Evolutionary conservation across 2,329 filamentous ascomycete genomes (phyloP).

Genomic region (Dactylellina cionopaga): DNA sequence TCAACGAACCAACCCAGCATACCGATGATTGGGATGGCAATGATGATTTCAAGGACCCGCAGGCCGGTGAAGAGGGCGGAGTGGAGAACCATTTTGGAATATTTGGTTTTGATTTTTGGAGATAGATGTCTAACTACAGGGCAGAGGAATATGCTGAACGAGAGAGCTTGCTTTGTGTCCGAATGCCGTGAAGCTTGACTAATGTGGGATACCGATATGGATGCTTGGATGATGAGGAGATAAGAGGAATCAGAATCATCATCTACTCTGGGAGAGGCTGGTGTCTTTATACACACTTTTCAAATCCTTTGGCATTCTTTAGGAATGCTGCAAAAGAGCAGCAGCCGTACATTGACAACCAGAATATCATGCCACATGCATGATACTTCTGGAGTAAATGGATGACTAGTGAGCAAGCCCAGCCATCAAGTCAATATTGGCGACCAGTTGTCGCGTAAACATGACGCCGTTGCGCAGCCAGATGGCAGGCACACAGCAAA

Average conservation of each 20-base stretch:
- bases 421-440: slow-evolving; percentile 11
- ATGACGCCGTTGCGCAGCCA: slow-evolving; percentile 42
- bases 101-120: not conserved
- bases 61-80: slow-evolving; percentile 48
- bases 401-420: no score
- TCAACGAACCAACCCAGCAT: slow-evolving; percentile 75
- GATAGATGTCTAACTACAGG: not conserved
- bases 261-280: slow-evolving; percentile 5
- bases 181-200: not conserved
- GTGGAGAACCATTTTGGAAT: slow-evolving; percentile 24
- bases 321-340: not conserved
- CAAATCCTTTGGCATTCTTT: not conserved
- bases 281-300: slow-evolving; percentile 27
- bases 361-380: no score
- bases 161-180: not conserved
- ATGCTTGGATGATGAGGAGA: slow-evolving; percentile 10
- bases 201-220: not conserved
- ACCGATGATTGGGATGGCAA: slow-evolving; percentile 69
- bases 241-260: slow-evolving; percentile 5
- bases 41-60: slow-evolving; percentile 33
- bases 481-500: slow-evolving; percentile 25
- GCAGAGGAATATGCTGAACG: not conserved
- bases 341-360: not conserved
- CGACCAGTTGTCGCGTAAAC: slow-evolving; percentile 34
- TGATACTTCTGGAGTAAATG: not conserved